Conservation (phyloP, 768 basidiomycete genomes). For the Megacollybia marginata region DNA sequence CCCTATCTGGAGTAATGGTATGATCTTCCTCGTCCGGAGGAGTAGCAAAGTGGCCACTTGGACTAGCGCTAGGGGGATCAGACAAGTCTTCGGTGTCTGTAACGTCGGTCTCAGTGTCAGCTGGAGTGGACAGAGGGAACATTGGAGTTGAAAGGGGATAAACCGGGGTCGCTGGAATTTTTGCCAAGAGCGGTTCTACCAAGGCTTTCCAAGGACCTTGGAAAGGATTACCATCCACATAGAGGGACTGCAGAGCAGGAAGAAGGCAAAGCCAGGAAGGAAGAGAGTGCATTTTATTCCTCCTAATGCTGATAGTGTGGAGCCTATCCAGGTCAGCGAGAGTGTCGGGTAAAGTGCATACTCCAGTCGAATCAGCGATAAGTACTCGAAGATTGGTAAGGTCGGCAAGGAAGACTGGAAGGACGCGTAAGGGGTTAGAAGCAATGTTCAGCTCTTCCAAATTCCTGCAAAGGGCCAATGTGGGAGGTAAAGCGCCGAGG, state of each 20-base stretch:
- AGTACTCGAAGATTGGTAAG: conserved; percentile 76
- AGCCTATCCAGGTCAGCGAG: conserved; percentile 70
- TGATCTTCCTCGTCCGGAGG: conserved; percentile 62
- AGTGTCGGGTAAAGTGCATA: conserved; percentile 67
- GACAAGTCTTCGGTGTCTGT: conserved; percentile 54
- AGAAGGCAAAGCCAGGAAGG: conserved; percentile 95
- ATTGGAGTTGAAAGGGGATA: conserved; percentile 64
- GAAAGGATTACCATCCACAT: conserved; percentile 95
- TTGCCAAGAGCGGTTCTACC: conserved; percentile 74
- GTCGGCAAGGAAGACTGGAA: conserved; percentile 83
- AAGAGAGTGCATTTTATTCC: conserved; percentile 81
- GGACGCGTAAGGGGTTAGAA: conserved; percentile 82
- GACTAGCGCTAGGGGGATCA: conserved; percentile 36
- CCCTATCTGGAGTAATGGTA: conserved; percentile 62
- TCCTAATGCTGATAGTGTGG: conserved; percentile 82
- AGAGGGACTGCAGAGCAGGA: conserved; percentile 75
- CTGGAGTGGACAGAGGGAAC: conserved; percentile 43
- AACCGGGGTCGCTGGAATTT: conserved; percentile 48
- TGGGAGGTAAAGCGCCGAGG: conserved; percentile 74
- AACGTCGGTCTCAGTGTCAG: conserved; percentile 36
- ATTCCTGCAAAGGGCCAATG: conserved; percentile 68
- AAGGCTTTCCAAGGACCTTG: conserved; percentile 89
- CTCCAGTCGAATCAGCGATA: conserved; percentile 87
- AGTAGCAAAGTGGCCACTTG: conserved; percentile 17
- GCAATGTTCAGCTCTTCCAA: conserved; percentile 94